Evolutionary conservation across 2,329 filamentous ascomycete genomes (phyloP).

Genomic region (Colletotrichum sp.): DNA sequence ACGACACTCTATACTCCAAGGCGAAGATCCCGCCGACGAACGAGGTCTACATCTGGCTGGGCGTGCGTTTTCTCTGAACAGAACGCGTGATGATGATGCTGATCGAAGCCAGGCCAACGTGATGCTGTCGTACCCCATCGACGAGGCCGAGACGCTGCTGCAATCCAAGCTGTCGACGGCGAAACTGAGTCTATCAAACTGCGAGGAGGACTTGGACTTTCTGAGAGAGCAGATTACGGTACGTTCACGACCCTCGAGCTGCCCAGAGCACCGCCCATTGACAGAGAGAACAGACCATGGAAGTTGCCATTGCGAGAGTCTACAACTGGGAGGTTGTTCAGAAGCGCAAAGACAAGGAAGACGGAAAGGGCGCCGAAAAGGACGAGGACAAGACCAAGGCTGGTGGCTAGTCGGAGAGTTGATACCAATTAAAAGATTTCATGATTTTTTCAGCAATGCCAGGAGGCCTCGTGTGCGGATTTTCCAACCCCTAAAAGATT

Average conservation of each 20-base stretch:
- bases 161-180: constrained; percentile 79
- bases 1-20: constrained; percentile 93
- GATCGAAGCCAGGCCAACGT: constrained; percentile 76
- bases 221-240: constrained; percentile 96
- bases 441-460: background rate
- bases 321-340: constrained; percentile 99
- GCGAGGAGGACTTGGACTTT: constrained; percentile 96
- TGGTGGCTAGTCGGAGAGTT: constrained; percentile 27
- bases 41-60: constrained; percentile 98
- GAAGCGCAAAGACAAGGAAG: constrained; percentile 88
- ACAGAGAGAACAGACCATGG: constrained; percentile 74
- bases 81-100: constrained; percentile 18
- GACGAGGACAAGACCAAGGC: constrained; percentile 42
- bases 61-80: constrained; percentile 56
- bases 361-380: constrained; percentile 50
- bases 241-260: constrained; percentile 33
- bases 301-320: constrained; percentile 94
- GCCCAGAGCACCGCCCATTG: background rate
- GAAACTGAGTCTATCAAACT: constrained; percentile 81
- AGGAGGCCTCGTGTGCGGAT: background rate
- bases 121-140: constrained; percentile 93
- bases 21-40: constrained; percentile 82
- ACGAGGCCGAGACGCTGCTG: constrained; percentile 83
- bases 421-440: constrained; percentile 14
- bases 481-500: background rate